phyloP scores from a whole-genome alignment of 768 basidiomycete genomes.

The Udeniomyces megalosporus region DNA sequence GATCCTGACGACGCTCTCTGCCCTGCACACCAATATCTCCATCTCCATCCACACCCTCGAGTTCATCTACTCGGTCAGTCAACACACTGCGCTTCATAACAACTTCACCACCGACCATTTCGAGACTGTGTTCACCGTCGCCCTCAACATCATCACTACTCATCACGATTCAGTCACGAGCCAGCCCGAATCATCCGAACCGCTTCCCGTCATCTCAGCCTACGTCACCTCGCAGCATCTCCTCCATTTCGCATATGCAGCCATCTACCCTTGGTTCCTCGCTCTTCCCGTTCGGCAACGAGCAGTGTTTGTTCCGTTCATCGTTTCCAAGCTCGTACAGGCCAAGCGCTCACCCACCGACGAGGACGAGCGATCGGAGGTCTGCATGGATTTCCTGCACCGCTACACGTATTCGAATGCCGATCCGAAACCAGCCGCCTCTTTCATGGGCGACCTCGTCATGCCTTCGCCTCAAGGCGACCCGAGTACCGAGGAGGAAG shows the following conservation, averaged over 20 bases:
- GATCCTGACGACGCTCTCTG: slow-evolving; percentile 67
- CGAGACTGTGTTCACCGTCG: slow-evolving; percentile 86
- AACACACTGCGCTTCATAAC: slow-evolving; percentile 57
- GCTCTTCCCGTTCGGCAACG: slow-evolving; percentile 68
- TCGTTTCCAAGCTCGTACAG: slow-evolving; percentile 66
- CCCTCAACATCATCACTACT: slow-evolving; percentile 78
- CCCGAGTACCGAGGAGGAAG: slow-evolving; percentile 7
- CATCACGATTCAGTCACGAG: slow-evolving; percentile 39
- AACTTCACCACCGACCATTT: slow-evolving; percentile 85
- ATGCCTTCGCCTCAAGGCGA: slow-evolving; percentile 38
- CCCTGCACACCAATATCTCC: slow-evolving; percentile 76
- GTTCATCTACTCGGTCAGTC: slow-evolving; percentile 72
- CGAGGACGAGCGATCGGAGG: slow-evolving; percentile 80
- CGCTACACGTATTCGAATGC: slow-evolving; percentile 87
- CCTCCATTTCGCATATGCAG: slow-evolving; percentile 70
- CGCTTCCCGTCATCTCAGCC: slow-evolving; percentile 28
- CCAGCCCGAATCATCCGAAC: slow-evolving; percentile 35
- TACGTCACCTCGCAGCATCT: slow-evolving; percentile 75
- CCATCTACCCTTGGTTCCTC: slow-evolving; percentile 89
- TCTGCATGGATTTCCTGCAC: slow-evolving; percentile 94
- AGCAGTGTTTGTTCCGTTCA: slow-evolving; percentile 62
- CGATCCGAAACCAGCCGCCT: slow-evolving; percentile 71
- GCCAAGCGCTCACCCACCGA: slow-evolving; percentile 60
- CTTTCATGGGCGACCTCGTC: slow-evolving; percentile 61
- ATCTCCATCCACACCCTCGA: slow-evolving; percentile 94